Evolutionary conservation across 78 protist species (phyloP), one percentile per base, ranked within the genome.

Genomic region (Trichosphaerium sp.): DNA sequence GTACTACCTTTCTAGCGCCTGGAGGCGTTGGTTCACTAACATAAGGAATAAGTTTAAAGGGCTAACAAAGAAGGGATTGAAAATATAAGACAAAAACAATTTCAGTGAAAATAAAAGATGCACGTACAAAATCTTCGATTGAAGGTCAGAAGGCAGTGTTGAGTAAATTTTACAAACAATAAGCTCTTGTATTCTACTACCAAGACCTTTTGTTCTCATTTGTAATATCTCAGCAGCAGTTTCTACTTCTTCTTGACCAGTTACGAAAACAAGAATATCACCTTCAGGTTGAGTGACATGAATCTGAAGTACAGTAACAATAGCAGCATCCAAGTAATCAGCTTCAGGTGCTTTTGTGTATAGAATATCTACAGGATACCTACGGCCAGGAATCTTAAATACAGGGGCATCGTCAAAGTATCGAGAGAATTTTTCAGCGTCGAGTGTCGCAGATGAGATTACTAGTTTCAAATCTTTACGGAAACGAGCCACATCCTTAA

Each of bases 241-340:
- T 21, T 81, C 87, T 15, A 81, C 87, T 57, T 96, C 98, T 51
- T 94, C 98, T 51, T 97, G 99, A 1, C 99, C 99, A 0, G 98
- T 90, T 25, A 96, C 65, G 76, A 95, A 96, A 51, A 94, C 93
- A 4, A 97, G 90, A 29, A 92, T 63, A 65, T 88, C 94, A 5
- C 97, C 93, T 2, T 51, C 55, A 18, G 91, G 92, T 65, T 96
- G 91, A 1, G 94, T 75, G 21, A 92, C 15, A 78, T 96, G 99
- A 32, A 94, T 92, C 86, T 96, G 98, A 2, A 95, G 84, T 25
- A 86, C 94, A 0, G 97, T 82, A 21, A 90, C 81, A 14, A 94
- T 79, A 0, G 85, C 78, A 2, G 97, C 99, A 37, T 95, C 98
- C 1, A 95, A 37, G 69, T 95, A 97, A 69, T 97, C 96, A 0